Percentiles rank a stretch among this genome's conserved stretches.
phyloP scores from a whole-genome alignment of 2,329 filamentous ascomycete species.

The Pyricularia pennisetigena region DNA sequence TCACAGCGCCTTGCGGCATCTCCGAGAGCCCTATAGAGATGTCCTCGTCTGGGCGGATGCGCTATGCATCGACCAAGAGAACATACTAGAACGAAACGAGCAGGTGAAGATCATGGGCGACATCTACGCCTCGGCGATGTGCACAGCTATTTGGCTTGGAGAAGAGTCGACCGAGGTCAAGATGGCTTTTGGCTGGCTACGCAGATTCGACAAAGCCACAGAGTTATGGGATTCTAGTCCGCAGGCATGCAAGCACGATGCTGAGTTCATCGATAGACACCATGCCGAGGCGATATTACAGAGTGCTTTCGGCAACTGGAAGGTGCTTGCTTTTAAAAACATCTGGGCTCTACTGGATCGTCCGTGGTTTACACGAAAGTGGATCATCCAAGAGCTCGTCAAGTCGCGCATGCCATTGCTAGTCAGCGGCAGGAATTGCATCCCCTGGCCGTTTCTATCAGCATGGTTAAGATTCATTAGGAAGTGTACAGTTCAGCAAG shows the following conservation, averaged over 20 bases:
- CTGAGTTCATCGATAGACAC: no score
- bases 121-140: conserved; percentile 5
- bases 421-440: not conserved
- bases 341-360: not conserved
- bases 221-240: fast-evolving
- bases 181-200: not conserved
- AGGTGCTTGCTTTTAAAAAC: no score
- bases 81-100: conserved; percentile 9
- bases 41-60: conserved; percentile 9
- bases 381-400: not conserved
- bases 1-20: not conserved
- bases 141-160: not conserved
- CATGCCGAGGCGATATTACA: not conserved
- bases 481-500: not conserved
- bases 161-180: not conserved
- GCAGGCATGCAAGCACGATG: no score
- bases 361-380: not conserved
- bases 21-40: not conserved
- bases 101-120: conserved; percentile 10
- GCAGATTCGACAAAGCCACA: no score
- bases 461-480: not conserved
- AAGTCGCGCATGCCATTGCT: not conserved
- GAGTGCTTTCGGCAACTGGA: not conserved
- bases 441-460: not conserved
- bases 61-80: conserved; percentile 12